These are phyloP conservation scores for Suhomyces tanzawaensis DNA, from an alignment of 805 yeast genomes.

Conservation along the genomic window DNA sequence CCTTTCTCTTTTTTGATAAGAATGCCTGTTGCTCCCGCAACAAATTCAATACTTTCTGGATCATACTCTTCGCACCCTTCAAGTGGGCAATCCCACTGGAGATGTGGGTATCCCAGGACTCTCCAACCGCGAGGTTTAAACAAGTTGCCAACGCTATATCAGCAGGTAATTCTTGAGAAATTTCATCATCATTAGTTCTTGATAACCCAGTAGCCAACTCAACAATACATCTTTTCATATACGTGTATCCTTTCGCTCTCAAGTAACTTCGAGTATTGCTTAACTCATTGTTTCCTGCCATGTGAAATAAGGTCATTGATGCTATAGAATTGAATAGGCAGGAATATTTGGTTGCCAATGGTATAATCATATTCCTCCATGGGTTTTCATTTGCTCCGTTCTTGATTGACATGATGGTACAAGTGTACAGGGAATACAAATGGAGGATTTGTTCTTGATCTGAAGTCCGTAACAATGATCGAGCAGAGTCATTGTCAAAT, in stretches of 20 bases:
- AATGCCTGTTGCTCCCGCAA: slow-evolving; percentile 24
- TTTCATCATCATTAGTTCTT: slow-evolving; percentile 16
- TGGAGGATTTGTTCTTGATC: slow-evolving; percentile 37
- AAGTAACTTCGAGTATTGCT: slow-evolving; percentile 44
- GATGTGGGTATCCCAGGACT: slow-evolving; percentile 66
- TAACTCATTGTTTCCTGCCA: slow-evolving; percentile 35
- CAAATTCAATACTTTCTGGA: slow-evolving; percentile 42
- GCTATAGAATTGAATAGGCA: slow-evolving; percentile 62
- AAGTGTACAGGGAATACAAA: slow-evolving; percentile 36
- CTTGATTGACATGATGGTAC: slow-evolving; percentile 56
- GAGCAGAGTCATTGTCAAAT: slow-evolving; percentile 8
- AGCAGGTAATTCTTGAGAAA: slow-evolving; percentile 41
- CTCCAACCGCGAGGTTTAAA: slow-evolving; percentile 60
- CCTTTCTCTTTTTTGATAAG: slow-evolving; percentile 11
- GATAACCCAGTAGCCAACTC: slow-evolving; percentile 58
- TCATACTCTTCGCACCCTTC: slow-evolving; percentile 64
- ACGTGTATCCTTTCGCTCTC: slow-evolving; percentile 49
- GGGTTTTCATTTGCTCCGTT: slow-evolving; percentile 67
- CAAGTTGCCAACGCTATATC: slow-evolving; percentile 69
- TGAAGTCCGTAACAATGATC: slow-evolving; percentile 21
- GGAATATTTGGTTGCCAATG: slow-evolving; percentile 53
- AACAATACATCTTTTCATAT: slow-evolving; percentile 59
- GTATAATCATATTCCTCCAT: slow-evolving; percentile 58
- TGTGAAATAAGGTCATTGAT: slow-evolving; percentile 65
- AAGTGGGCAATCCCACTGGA: slow-evolving; percentile 69